A percentile compares a stretch with the other conserved stretches of the same genome.
phyloP scores from a whole-genome alignment of 2,329 filamentous ascomycete species.

The Colletotrichum salicis region DNA sequence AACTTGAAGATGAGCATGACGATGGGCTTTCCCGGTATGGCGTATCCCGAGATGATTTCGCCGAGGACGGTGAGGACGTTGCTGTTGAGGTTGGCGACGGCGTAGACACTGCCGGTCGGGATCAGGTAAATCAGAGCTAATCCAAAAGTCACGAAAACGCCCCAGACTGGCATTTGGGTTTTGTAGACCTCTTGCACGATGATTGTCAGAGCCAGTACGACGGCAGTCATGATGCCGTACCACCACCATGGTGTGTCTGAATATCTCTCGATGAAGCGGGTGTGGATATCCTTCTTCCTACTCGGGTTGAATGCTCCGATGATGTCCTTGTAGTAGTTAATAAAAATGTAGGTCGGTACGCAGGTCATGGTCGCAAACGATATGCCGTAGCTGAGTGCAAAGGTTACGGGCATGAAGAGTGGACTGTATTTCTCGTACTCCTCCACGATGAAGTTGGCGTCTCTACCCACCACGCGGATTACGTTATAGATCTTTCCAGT shows the following conservation, averaged over 20 bases:
- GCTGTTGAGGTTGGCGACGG: conserved; percentile 55
- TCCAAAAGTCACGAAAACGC: conserved; percentile 54
- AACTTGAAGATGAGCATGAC: conserved; percentile 52
- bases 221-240: conserved; percentile 47
- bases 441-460: conserved; percentile 54
- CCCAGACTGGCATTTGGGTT: conserved; percentile 70
- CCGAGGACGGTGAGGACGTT: conserved; percentile 50
- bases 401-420: conserved; percentile 49
- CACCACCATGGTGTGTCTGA: conserved; percentile 50
- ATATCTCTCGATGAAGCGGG: conserved; percentile 47
- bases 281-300: conserved; percentile 40
- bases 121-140: conserved; percentile 47
- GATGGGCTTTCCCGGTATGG: conserved; percentile 49
- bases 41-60: conserved; percentile 57
- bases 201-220: conserved; percentile 48
- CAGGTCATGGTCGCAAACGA: conserved; percentile 49
- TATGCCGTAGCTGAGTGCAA: conserved; percentile 48
- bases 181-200: conserved; percentile 58
- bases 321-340: conserved; percentile 54
- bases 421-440: conserved; percentile 58
- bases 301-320: conserved; percentile 41
- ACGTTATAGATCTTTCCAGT: conserved; percentile 60
- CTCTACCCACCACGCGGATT: conserved; percentile 58
- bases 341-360: conserved; percentile 51
- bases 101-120: conserved; percentile 66